phyloP scores from a whole-genome alignment of 805 yeast genomes.

The Clavispora vitiphila region DNA sequence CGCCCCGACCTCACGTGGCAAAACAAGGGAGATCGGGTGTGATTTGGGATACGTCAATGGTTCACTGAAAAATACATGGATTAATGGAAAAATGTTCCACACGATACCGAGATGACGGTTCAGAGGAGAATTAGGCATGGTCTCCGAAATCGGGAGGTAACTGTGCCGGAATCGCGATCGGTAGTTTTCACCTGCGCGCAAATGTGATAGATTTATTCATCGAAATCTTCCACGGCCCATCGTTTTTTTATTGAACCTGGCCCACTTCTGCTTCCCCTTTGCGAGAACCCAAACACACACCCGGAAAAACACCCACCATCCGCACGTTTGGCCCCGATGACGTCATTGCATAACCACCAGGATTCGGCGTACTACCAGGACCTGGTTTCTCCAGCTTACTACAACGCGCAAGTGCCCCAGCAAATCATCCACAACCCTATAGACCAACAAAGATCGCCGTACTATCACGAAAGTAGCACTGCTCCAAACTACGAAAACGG shows the following conservation, averaged over 20 bases:
- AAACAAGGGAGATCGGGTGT: no score
- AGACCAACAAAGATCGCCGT: conserved; percentile 19
- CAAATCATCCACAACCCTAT: conserved; percentile 11
- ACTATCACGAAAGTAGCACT: conserved; percentile 14
- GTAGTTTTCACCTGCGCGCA: not conserved
- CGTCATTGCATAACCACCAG: conserved; percentile 17
- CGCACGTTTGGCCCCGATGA: conserved; percentile 7
- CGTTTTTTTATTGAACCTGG: not conserved
- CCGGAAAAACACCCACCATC: not conserved
- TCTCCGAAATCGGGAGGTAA: not conserved
- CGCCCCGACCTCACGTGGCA: no score
- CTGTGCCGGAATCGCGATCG: conserved; percentile 1
- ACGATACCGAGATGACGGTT: no score
- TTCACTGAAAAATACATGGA: no score
- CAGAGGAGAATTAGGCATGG: no score
- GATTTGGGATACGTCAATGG: no score
- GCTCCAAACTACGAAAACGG: conserved; percentile 10
- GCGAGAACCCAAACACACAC: no score
- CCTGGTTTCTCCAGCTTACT: conserved; percentile 14
- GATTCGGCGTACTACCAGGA: conserved; percentile 23
- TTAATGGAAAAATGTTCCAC: no score
- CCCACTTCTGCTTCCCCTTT: not conserved
- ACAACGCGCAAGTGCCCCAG: conserved; percentile 13
- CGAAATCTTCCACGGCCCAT: not conserved
- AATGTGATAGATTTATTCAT: not conserved